Evolutionary conservation across 805 yeast genomes (phyloP).

Genomic region (Yamadazyma kitorensis): DNA sequence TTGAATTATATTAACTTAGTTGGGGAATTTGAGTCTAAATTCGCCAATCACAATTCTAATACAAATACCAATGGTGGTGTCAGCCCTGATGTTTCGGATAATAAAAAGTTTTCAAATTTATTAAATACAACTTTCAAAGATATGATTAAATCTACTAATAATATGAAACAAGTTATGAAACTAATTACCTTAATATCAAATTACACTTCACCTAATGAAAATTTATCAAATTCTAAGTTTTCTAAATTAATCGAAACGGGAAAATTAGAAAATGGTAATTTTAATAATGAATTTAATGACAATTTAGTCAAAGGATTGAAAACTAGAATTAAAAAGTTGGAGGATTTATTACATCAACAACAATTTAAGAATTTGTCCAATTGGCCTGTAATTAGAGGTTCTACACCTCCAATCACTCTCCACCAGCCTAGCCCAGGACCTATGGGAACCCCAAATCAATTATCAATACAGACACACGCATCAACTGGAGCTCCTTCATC

Average conservation of each 20-base stretch:
- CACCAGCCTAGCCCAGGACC: neutral
- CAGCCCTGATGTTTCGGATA: conserved; percentile 5
- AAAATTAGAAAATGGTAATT: too few species aligned
- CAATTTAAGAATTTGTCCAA: conserved; percentile 54
- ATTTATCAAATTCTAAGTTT: conserved; percentile 10
- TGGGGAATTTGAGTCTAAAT: conserved; percentile 18
- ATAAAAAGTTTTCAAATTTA: conserved; percentile 31
- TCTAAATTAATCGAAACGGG: conserved; percentile 14
- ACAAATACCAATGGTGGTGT: too few species aligned
- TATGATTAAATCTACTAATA: conserved; percentile 37
- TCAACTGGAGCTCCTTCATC: neutral
- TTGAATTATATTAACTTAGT: conserved; percentile 24
- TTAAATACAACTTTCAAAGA: conserved; percentile 46
- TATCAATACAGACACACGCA: neutral
- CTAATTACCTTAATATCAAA: conserved; percentile 29
- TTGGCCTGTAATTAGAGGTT: conserved; percentile 36
- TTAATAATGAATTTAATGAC: conserved; percentile 32
- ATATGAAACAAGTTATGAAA: conserved; percentile 34
- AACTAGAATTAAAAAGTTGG: conserved; percentile 70
- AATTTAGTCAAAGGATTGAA: conserved; percentile 59
- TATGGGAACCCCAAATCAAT: neutral
- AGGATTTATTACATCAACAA: conserved; percentile 71
- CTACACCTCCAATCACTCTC: too few species aligned
- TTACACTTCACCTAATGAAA: conserved; percentile 20
- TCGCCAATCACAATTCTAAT: neutral